These are phyloP conservation scores for Mikania micrantha DNA, from an alignment of 129 eudicot genomes.

Conservation along the genomic window DNA sequence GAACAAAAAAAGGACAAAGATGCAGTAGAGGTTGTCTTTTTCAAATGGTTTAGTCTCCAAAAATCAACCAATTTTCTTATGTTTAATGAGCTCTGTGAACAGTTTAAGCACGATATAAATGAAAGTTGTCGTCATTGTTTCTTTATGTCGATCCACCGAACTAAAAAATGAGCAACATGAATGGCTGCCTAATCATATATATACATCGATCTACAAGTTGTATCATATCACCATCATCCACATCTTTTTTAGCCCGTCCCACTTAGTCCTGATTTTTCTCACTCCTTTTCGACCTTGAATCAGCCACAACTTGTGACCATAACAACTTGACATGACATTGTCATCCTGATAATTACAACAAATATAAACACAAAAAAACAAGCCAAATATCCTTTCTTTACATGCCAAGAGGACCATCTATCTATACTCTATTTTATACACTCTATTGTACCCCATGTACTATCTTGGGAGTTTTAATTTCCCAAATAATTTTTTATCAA, in stretches of 20 bases:
- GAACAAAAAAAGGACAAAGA: not conserved
- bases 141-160: not conserved
- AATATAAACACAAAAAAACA: not conserved
- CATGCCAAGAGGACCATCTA: not conserved
- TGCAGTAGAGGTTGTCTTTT: not conserved
- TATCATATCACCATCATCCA: not conserved
- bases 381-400: not conserved
- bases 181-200: not conserved
- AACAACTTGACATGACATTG: slow-evolving; percentile 7
- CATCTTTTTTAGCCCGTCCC: not conserved
- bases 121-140: not conserved
- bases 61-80: not conserved
- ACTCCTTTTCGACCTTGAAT: not conserved
- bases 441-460: not conserved
- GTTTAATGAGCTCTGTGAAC: not conserved
- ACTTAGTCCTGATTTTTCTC: not conserved
- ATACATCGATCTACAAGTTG: not conserved
- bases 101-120: not conserved
- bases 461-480: not conserved
- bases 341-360: not conserved
- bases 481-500: not conserved
- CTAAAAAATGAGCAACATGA: not conserved
- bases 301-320: not conserved
- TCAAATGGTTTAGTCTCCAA: not conserved
- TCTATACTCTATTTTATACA: too few relatives aligned